These are phyloP conservation scores for Globisporangium acanthophoron DNA, from an alignment of 352 stramenopile species.

Conservation along the genomic window DNA sequence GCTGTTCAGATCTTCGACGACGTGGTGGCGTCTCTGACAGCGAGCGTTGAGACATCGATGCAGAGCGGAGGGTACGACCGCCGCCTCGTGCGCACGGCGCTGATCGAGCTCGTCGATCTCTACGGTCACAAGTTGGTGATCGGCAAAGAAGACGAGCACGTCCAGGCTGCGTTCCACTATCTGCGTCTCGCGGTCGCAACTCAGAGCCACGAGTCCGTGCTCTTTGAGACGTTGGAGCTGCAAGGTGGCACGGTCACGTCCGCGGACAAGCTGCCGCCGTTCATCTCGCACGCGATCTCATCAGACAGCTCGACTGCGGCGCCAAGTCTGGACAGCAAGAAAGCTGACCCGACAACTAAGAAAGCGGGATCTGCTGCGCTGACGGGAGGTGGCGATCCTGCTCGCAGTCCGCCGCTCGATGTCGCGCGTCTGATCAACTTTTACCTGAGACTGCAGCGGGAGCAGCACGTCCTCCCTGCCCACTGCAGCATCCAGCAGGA, in stretches of 20 bases:
- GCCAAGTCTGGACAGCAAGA: slow-evolving; percentile 1
- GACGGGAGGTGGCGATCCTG: slow-evolving; percentile 1
- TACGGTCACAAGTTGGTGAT: slow-evolving; percentile 40
- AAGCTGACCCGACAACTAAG: slow-evolving; percentile 1
- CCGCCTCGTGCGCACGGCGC: slow-evolving; percentile 32
- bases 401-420: slow-evolving; percentile 9
- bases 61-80: slow-evolving; percentile 51
- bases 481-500: slow-evolving; percentile 29
- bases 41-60: slow-evolving; percentile 40
- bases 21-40: slow-evolving; percentile 14
- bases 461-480: slow-evolving; percentile 35
- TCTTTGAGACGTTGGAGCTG: slow-evolving; percentile 64
- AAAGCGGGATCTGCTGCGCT: slow-evolving; percentile 4
- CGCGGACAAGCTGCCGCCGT: slow-evolving; percentile 41
- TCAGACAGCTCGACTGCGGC: not conserved
- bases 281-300: slow-evolving; percentile 27
- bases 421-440: slow-evolving; percentile 44
- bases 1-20: slow-evolving; percentile 7
- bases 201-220: slow-evolving; percentile 27
- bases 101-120: slow-evolving; percentile 64
- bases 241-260: slow-evolving; percentile 34
- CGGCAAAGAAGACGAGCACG: slow-evolving; percentile 38
- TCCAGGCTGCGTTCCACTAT: slow-evolving; percentile 73
- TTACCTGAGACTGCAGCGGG: slow-evolving; percentile 47
- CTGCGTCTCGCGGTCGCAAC: slow-evolving; percentile 44